These are phyloP conservation scores for Coniella lustricola DNA, from an alignment of 2,329 filamentous ascomycete genomes.

Conservation along the genomic window DNA sequence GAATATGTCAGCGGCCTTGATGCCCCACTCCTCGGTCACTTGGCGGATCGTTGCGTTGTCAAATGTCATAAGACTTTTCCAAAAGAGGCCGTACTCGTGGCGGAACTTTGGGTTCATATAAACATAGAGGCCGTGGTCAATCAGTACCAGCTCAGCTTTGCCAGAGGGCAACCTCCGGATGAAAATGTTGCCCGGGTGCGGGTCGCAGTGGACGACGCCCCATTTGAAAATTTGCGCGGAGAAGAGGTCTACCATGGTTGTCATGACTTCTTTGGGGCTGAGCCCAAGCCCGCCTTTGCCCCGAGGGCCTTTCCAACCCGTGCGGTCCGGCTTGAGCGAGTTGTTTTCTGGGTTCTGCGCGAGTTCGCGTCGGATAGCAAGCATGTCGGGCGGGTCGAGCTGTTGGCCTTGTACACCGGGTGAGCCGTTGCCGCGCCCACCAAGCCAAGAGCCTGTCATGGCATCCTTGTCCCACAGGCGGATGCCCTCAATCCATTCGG, in stretches of 20 bases:
- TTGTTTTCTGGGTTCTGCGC: conserved; percentile 47
- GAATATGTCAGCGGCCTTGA: conserved; percentile 84
- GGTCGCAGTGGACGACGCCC: conserved; percentile 93
- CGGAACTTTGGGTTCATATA: conserved; percentile 80
- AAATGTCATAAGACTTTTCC: conserved; percentile 89
- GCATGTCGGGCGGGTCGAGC: conserved; percentile 46
- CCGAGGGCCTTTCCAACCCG: conserved; percentile 66
- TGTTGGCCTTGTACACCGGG: conserved; percentile 66
- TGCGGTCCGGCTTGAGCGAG: conserved; percentile 71
- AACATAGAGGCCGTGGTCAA: conserved; percentile 95
- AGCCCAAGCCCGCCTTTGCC: conserved; percentile 78
- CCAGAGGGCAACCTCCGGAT: conserved; percentile 77
- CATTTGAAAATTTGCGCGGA: conserved; percentile 97
- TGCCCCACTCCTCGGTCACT: conserved; percentile 76
- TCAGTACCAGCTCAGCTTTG: conserved; percentile 83
- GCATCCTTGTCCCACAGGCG: conserved; percentile 86
- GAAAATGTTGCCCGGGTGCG: conserved; percentile 96
- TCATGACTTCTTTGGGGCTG: conserved; percentile 81
- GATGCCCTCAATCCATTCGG: conserved; percentile 96
- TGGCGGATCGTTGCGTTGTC: conserved; percentile 73
- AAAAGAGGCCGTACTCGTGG: conserved; percentile 81
- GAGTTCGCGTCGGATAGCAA: conserved; percentile 36
- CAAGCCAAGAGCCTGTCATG: conserved; percentile 70
- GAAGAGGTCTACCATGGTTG: conserved; percentile 92
- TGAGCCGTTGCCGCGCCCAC: conserved; percentile 67